Evolutionary conservation across 148 eudicot genomes (phyloP), one percentile per base, ranked within the genome.

Genomic region (Vaccinium macrocarpon): DNA sequence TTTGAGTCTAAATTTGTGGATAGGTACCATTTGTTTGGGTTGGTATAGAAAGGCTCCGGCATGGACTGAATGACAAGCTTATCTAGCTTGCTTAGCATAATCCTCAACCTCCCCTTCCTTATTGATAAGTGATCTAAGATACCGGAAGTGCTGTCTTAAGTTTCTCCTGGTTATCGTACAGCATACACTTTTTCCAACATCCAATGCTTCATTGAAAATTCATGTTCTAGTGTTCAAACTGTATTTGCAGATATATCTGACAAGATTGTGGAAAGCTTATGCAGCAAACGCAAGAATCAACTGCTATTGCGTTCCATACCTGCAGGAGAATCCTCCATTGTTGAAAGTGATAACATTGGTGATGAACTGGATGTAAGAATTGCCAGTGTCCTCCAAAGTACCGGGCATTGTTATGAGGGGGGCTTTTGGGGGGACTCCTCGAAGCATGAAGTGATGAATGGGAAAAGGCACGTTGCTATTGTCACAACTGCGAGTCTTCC

Each of bases 401-500:
- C 99, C n/a, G 99, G 99, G 10, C 99, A 97, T 85, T 86, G 85
- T 84, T 92, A 97, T 86, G 99, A 95, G 76, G 98, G 97, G 86
- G 96, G 99, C 59, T 92, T 96, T 81, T 93, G 97, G 97, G 83
- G 90, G 0, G 92, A 93, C 66, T 81, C 90, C 50, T 80, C 86
- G 21, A 97, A 92, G 86, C 87, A 35, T 48, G 87, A 88, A 11
- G 80, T 83, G 18, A 83, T 94, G 13, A 89, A 89, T 81, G 87
- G 88, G 88, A 90, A 91, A 91, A 88, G 99, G 88, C 95, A 95
- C 81, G 98, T 97, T 56, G 98, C 99, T 53, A 97, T 97, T 82
- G 98, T 97, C 68, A 97, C 99, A 53, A 97, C 99, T 82, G 99
- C 99, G 80, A 95, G 98, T 90, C 97, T 97, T 77, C 99, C 99